Percentiles rank a stretch among this genome's conserved stretches.
phyloP scores from a whole-genome alignment of 75 land plant species.

The Ceratopteris richardii region DNA sequence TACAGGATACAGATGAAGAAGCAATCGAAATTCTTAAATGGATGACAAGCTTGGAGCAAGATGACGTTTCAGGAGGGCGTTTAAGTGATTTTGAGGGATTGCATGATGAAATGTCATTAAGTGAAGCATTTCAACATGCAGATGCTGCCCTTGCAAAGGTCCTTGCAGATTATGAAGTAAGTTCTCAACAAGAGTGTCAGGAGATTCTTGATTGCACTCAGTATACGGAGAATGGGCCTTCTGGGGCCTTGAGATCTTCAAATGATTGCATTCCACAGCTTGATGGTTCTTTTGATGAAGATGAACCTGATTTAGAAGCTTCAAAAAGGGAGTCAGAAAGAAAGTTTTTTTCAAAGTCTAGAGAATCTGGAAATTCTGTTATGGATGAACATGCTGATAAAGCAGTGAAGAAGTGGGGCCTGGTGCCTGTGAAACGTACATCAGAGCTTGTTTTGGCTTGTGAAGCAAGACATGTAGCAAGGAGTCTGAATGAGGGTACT shows the following conservation, averaged over 20 bases:
- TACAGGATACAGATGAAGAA: slow-evolving; percentile 57
- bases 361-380: background rate
- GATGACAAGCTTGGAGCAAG: slow-evolving; percentile 76
- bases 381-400: too few relatives aligned
- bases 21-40: slow-evolving; percentile 66
- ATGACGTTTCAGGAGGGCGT: slow-evolving; percentile 45
- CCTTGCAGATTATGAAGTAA: slow-evolving; percentile 49
- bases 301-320: background rate
- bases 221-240: too few relatives aligned
- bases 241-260: too few relatives aligned
- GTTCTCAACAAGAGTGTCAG: slow-evolving; percentile 78
- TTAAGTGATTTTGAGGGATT: slow-evolving; percentile 16
- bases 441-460: too few relatives aligned
- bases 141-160: slow-evolving; percentile 65
- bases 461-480: too few relatives aligned
- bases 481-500: too few relatives aligned
- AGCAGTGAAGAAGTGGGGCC: too few relatives aligned
- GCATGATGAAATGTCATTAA: slow-evolving; percentile 41
- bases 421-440: too few relatives aligned
- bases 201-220: slow-evolving; percentile 53
- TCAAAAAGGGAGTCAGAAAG: slow-evolving; percentile 9
- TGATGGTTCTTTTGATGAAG: slow-evolving; percentile 16
- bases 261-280: slow-evolving; percentile 3
- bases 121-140: slow-evolving; percentile 47
- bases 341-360: background rate